A percentile compares a stretch with the other conserved stretches of the same genome.
Conservation (phyloP, 768 basidiomycete genomes). For the Collybiopsis confluens region DNA sequence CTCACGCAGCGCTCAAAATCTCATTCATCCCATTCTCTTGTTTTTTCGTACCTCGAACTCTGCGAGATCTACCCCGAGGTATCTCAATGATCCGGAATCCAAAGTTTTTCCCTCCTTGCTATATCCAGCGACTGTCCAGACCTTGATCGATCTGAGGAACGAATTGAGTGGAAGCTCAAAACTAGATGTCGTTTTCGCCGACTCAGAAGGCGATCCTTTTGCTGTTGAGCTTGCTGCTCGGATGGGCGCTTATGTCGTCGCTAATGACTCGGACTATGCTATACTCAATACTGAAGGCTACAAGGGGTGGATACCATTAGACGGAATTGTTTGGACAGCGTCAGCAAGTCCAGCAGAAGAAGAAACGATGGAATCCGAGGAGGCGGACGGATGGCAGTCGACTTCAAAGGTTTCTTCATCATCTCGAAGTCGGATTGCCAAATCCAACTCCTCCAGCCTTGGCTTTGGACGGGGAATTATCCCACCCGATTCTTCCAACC, state of each 20-base stretch:
- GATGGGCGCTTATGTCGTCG: slow-evolving; percentile 69
- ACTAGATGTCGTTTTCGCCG: slow-evolving; percentile 65
- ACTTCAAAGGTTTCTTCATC: slow-evolving; percentile 16
- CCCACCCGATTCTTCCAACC: slow-evolving; percentile 43
- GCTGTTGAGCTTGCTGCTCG: slow-evolving; percentile 80
- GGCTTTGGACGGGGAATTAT: slow-evolving; percentile 38
- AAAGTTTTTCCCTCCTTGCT: slow-evolving; percentile 69
- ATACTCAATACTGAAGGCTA: slow-evolving; percentile 75
- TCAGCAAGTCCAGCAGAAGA: slow-evolving; percentile 23
- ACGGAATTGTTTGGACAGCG: slow-evolving; percentile 68
- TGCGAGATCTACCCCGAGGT: slow-evolving; percentile 62
- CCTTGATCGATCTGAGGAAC: slow-evolving; percentile 37
- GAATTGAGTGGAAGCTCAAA: slow-evolving; percentile 20
- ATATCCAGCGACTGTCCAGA: slow-evolving; percentile 54
- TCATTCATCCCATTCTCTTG: slow-evolving; percentile 58
- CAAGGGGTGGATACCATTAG: slow-evolving; percentile 70
- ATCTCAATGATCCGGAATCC: slow-evolving; percentile 55
- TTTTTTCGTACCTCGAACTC: slow-evolving; percentile 77
- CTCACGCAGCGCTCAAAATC: slow-evolving; percentile 52
- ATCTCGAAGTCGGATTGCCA: slow-evolving; percentile 49
- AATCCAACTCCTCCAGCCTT: slow-evolving; percentile 17
- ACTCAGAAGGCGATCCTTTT: slow-evolving; percentile 80
- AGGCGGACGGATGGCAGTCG: slow-evolving; percentile 11
- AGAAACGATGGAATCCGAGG: slow-evolving; percentile 33
- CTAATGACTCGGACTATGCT: slow-evolving; percentile 81